These are phyloP conservation scores for Backusella circina DNA, from an alignment of 192 early-diverging fungal species.

Conservation along the genomic window DNA sequence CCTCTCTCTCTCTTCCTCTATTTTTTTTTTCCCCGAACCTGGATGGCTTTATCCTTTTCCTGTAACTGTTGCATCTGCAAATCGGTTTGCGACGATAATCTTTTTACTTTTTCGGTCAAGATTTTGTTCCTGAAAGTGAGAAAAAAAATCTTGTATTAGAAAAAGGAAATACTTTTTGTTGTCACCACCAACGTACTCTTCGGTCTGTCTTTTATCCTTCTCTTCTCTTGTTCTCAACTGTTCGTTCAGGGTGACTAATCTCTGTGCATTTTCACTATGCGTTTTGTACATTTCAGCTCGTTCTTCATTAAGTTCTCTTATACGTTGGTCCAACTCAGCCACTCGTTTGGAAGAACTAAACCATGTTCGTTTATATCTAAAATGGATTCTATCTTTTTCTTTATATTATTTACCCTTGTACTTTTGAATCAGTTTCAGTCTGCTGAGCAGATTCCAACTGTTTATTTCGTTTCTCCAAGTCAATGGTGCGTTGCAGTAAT, in stretches of 20 bases:
- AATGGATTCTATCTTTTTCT: not conserved
- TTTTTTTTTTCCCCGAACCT: constrained; percentile 41
- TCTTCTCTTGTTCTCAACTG: constrained; percentile 59
- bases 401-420: not conserved
- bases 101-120: constrained; percentile 31
- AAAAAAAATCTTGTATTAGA: too few species aligned
- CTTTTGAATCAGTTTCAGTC: not conserved
- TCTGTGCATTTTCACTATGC: constrained; percentile 89
- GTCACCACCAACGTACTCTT: constrained; percentile 63
- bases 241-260: constrained; percentile 84
- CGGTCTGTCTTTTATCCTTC: constrained; percentile 46
- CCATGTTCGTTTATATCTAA: not conserved
- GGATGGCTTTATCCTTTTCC: constrained; percentile 92
- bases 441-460: not conserved
- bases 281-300: constrained; percentile 84
- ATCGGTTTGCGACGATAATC: constrained; percentile 31
- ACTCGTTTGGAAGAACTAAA: not conserved
- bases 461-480: constrained; percentile 6
- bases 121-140: constrained; percentile 33
- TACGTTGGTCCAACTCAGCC: constrained; percentile 67
- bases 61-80: constrained; percentile 48
- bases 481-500: constrained; percentile 11
- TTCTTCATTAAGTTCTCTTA: constrained; percentile 80
- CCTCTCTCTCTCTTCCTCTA: not conserved
- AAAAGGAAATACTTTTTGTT: too few species aligned